These are phyloP conservation scores for Tolypocladium pustulatum DNA, from an alignment of 2,329 filamentous ascomycete species.

Conservation along the genomic window DNA sequence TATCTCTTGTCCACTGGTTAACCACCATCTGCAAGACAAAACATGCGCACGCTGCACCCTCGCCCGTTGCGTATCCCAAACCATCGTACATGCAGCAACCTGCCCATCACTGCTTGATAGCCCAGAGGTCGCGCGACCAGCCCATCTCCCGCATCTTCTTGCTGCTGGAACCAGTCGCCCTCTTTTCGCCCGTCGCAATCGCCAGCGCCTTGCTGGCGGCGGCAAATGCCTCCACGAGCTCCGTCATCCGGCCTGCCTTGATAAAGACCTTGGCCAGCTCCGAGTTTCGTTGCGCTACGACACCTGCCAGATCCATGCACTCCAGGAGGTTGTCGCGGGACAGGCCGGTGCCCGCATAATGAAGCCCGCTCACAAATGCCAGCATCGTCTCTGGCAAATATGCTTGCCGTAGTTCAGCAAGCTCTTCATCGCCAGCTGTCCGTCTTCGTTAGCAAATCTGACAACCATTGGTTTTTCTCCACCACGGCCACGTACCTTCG, in stretches of 20 bases:
- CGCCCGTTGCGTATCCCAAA: background rate
- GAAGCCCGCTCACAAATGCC: slow-evolving; percentile 71
- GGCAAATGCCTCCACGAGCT: slow-evolving; percentile 68
- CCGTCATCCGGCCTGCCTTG: slow-evolving; percentile 56
- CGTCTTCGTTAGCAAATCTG: background rate
- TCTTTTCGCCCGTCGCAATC: slow-evolving; percentile 44
- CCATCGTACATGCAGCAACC: background rate
- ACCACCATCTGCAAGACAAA: background rate
- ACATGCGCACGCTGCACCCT: background rate
- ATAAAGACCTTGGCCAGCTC: slow-evolving; percentile 57
- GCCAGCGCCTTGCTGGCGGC: slow-evolving; percentile 63
- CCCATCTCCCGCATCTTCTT: slow-evolving; percentile 53
- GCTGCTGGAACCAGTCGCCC: slow-evolving; percentile 33
- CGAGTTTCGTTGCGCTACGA: slow-evolving; percentile 61
- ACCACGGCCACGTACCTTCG: slow-evolving; percentile 34
- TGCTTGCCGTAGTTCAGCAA: slow-evolving; percentile 55
- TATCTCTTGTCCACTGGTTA: background rate
- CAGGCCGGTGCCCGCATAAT: slow-evolving; percentile 65
- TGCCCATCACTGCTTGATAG: slow-evolving; percentile 28
- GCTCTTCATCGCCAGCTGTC: slow-evolving; percentile 43
- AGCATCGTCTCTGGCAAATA: slow-evolving; percentile 83
- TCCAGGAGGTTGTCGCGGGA: slow-evolving; percentile 69
- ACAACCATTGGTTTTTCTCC: background rate
- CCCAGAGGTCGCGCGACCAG: slow-evolving; percentile 54
- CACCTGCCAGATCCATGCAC: slow-evolving; percentile 74